Conservation (phyloP, 495 filamentous ascomycete genomes). For the Hyaloscypha variabilis region DNA sequence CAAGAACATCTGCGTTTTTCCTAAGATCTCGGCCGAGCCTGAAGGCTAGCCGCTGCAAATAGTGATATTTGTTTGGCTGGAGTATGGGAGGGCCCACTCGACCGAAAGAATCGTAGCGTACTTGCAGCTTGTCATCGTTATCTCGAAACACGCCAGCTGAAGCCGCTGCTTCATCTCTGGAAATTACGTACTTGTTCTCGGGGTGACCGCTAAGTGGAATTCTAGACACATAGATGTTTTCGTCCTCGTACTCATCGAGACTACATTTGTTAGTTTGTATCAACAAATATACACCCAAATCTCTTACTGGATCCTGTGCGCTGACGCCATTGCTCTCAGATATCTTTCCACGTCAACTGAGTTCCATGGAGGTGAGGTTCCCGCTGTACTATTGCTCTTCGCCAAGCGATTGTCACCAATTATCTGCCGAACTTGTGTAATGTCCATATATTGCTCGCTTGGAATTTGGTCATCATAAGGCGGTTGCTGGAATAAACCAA, state of each 20-base stretch:
- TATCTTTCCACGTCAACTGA: background rate
- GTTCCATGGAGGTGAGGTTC: background rate
- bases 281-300: no score
- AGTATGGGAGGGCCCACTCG: conserved; percentile 18
- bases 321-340: background rate
- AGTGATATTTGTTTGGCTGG: conserved; percentile 21
- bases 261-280: background rate
- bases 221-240: conserved; percentile 6
- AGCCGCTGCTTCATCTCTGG: background rate
- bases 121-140: conserved; percentile 8
- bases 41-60: conserved; percentile 20
- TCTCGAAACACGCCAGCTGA: background rate
- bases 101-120: conserved; percentile 23
- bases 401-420: background rate
- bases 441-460: no score
- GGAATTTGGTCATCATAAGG: no score
- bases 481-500: background rate
- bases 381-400: background rate
- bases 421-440: background rate
- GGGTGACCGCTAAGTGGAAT: conserved; percentile 30
- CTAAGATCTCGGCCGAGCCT: conserved; percentile 23
- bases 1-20: background rate
- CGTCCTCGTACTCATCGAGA: background rate
- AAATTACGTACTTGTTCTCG: conserved; percentile 28
- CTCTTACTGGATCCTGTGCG: conserved; percentile 11